A percentile compares a stretch with the other conserved stretches of the same genome.
Conservation (phyloP, 1,284 basidiomycete species). For the Paramarasmius palmivorus region DNA sequence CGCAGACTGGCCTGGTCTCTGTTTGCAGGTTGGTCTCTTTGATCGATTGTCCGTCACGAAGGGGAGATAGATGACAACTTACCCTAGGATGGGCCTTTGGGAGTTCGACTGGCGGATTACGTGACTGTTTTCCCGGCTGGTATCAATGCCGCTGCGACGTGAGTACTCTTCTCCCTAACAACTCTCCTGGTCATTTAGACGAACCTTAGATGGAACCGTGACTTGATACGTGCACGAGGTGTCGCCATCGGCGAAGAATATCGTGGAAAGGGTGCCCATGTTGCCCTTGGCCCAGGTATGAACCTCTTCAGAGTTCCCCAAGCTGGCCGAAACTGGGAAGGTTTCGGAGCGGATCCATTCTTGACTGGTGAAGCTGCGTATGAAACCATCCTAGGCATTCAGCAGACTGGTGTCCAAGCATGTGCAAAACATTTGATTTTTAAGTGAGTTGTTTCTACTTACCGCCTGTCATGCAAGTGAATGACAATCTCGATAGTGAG, state of each 20-base stretch:
- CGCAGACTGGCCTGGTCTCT: slow-evolving; percentile 42
- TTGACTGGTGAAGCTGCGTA: slow-evolving; percentile 74
- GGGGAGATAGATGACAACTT: background rate
- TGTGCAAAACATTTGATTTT: slow-evolving; percentile 77
- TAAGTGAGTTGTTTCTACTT: slow-evolving; percentile 4
- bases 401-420: slow-evolving; percentile 71
- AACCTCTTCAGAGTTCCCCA: slow-evolving; percentile 48
- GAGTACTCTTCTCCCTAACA: slow-evolving; percentile 10
- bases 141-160: slow-evolving; percentile 42
- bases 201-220: slow-evolving; percentile 35
- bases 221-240: slow-evolving; percentile 55
- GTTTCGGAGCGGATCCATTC: slow-evolving; percentile 65
- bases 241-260: slow-evolving; percentile 63
- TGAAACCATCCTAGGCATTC: slow-evolving; percentile 78
- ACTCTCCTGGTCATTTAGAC: background rate
- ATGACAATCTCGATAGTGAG: slow-evolving; percentile 6
- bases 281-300: slow-evolving; percentile 40
- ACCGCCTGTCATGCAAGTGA: background rate
- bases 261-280: slow-evolving; percentile 63
- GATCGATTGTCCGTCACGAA: background rate
- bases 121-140: slow-evolving; percentile 45
- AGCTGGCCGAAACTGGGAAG: slow-evolving; percentile 67
- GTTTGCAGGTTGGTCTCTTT: slow-evolving; percentile 32
- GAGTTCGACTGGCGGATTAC: slow-evolving; percentile 36
- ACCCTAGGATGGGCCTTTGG: slow-evolving; percentile 39